phyloP scores from a whole-genome alignment of 352 stramenopile genomes.

The Phytophthora tubulina region DNA sequence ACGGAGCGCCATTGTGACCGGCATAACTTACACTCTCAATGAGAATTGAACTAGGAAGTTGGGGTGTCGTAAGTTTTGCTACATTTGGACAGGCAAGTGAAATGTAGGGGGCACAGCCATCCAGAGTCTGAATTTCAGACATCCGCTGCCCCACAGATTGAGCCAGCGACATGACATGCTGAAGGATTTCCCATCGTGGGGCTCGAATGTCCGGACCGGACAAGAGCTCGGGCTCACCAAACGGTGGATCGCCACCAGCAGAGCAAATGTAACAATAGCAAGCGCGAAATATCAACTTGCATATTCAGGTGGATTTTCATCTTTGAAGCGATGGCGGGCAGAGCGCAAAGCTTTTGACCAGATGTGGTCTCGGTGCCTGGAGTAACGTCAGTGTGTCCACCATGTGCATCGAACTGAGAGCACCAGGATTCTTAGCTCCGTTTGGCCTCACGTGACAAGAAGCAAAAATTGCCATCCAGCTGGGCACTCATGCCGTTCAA shows the following conservation, averaged over 20 bases:
- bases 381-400: constrained; percentile 35
- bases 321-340: not conserved
- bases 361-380: constrained; percentile 21
- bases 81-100: constrained; percentile 25
- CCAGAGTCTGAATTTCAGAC: not conserved
- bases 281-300: constrained; percentile 13
- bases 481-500: constrained; percentile 10
- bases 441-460: constrained; percentile 6
- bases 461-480: constrained; percentile 14
- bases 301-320: constrained; percentile 29
- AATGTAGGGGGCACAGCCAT: constrained; percentile 17
- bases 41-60: constrained; percentile 10
- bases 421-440: constrained; percentile 21
- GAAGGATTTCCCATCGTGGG: constrained; percentile 8
- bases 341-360: constrained; percentile 7
- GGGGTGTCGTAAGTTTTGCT: constrained; percentile 12
- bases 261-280: constrained; percentile 14
- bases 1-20: not conserved
- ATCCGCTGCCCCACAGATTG: constrained; percentile 14
- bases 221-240: constrained; percentile 20
- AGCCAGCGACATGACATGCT: constrained; percentile 26
- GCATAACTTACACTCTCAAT: not conserved
- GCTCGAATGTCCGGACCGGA: constrained; percentile 19
- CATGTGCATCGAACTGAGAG: constrained; percentile 12
- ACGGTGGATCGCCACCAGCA: not conserved